Conservation (phyloP, 2,329 filamentous ascomycete species). For the Alternaria sp. region DNA sequence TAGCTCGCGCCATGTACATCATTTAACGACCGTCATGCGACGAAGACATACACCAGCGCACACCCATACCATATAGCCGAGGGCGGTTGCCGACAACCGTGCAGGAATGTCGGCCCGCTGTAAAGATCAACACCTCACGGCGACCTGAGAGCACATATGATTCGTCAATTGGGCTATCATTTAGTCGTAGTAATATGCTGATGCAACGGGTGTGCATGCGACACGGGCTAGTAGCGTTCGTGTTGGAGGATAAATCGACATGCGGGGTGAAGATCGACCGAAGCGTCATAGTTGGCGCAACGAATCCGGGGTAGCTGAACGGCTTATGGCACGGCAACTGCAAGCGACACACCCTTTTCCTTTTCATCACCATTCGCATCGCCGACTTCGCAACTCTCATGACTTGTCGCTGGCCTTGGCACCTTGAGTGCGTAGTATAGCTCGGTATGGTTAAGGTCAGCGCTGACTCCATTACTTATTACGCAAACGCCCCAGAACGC, state of each 20-base stretch:
- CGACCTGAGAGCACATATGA: background rate
- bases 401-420: background rate
- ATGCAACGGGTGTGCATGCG: slow-evolving; percentile 3
- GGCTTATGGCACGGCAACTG: background rate
- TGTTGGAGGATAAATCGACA: slow-evolving; percentile 1
- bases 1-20: slow-evolving; percentile 16
- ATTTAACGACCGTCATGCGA: background rate
- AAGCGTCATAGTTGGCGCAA: background rate
- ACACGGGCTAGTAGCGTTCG: background rate
- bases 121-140: background rate
- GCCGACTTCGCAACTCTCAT: accelerated
- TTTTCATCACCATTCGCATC: background rate
- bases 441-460: background rate
- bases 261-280: slow-evolving; percentile 14
- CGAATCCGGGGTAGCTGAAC: slow-evolving; percentile 1
- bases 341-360: background rate
- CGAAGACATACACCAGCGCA: background rate
- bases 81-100: slow-evolving; percentile 1
- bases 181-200: background rate
- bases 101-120: slow-evolving; percentile 8
- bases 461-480: background rate
- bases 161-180: background rate
- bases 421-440: background rate
- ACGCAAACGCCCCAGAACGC: too few species aligned
- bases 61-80: background rate